Conservation (phyloP, 441 rosid species). For the Gossypium gossypioides region DNA sequence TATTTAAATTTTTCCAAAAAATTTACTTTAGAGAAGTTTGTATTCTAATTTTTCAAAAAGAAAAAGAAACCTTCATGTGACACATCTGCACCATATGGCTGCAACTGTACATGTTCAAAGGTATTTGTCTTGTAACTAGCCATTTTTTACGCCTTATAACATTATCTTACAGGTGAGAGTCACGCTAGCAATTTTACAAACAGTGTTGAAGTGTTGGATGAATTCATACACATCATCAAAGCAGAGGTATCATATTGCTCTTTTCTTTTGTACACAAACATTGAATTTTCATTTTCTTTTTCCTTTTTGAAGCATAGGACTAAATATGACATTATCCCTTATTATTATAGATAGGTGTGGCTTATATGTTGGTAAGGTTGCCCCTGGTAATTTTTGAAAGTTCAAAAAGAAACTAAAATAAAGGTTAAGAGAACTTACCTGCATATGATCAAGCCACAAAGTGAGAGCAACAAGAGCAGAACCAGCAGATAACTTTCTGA, state of each 20-base stretch:
- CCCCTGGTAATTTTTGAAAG: neutral
- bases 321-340: neutral
- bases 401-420: neutral
- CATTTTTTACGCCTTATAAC: neutral
- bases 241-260: neutral
- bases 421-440: slow-evolving; percentile 42
- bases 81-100: neutral
- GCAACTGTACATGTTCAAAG: neutral
- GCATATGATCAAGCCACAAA: slow-evolving; percentile 93
- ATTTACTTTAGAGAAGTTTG: neutral
- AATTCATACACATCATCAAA: neutral
- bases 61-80: no score
- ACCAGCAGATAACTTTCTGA: slow-evolving; percentile 87
- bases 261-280: neutral
- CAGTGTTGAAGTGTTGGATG: neutral
- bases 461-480: slow-evolving; percentile 91
- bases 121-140: neutral
- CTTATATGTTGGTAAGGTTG: neutral
- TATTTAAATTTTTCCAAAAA: neutral
- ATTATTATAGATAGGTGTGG: neutral
- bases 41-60: neutral
- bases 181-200: neutral
- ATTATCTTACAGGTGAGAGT: neutral
- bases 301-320: neutral
- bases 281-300: neutral